A percentile compares a stretch with the other conserved stretches of the same genome.
These are phyloP conservation scores for Chlamydomonas eustigma DNA, from an alignment of 139 green algal species.

Conservation along the genomic window DNA sequence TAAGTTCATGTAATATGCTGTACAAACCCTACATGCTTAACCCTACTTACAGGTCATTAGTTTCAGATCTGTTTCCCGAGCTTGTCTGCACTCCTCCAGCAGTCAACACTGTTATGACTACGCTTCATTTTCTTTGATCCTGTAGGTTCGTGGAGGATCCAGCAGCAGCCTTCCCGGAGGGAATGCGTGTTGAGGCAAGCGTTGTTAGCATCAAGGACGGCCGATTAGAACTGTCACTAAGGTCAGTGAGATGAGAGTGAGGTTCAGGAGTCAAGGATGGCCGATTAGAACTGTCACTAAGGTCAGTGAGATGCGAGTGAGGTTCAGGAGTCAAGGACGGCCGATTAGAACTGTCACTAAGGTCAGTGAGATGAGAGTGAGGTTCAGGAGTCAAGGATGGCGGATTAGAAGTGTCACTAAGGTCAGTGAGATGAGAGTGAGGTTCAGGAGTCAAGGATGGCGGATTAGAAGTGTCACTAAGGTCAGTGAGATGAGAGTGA, in stretches of 20 bases:
- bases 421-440: neutral
- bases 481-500: neutral
- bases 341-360: neutral
- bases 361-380: neutral
- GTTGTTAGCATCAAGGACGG: slow-evolving; percentile 3
- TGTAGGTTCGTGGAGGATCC: slow-evolving; percentile 79
- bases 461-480: neutral
- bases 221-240: neutral
- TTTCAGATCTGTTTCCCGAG: too few relatives aligned
- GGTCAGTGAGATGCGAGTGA: neutral
- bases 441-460: neutral
- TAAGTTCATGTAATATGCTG: too few relatives aligned
- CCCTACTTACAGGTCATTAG: too few relatives aligned
- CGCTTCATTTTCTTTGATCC: slow-evolving; percentile 5
- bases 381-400: neutral
- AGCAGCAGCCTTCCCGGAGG: slow-evolving; percentile 65
- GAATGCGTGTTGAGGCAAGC: slow-evolving; percentile 54
- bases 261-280: neutral
- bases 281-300: neutral
- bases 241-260: neutral
- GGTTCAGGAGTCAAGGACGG: neutral
- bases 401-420: neutral
- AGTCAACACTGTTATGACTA: too few relatives aligned
- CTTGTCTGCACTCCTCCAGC: too few relatives aligned
- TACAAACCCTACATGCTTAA: too few relatives aligned